phyloP scores from a whole-genome alignment of 2,329 filamentous ascomycete genomes.

The Chrysosporium keratinophilum region DNA sequence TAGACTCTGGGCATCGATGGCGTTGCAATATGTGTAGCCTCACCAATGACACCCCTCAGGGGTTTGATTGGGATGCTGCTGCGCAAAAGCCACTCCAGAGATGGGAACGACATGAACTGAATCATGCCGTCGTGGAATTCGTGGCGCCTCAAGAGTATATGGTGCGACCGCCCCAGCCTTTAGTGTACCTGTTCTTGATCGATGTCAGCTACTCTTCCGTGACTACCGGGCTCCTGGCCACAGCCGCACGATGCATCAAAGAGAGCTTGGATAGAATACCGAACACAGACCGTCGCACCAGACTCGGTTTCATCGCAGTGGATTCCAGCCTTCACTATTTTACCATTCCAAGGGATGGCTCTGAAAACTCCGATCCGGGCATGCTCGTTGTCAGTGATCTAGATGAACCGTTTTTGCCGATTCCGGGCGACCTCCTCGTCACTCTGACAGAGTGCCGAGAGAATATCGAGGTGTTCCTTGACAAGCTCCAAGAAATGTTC shows the following conservation, averaged over 20 bases:
- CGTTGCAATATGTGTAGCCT: constrained; percentile 99
- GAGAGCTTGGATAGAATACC: constrained; percentile 95
- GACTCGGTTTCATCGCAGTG: constrained; percentile 88
- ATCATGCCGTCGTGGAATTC: constrained; percentile 94
- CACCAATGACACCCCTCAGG: constrained; percentile 97
- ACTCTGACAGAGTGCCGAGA: constrained; percentile 78
- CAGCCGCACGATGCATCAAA: constrained; percentile 81
- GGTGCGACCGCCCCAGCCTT: constrained; percentile 89
- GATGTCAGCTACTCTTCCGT: constrained; percentile 88
- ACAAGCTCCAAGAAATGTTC: constrained; percentile 92
- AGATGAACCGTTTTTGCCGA: constrained; percentile 91
- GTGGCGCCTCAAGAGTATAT: constrained; percentile 98
- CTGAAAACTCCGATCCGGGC: constrained; percentile 71
- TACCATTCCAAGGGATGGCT: constrained; percentile 76
- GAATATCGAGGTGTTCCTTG: constrained; percentile 83
- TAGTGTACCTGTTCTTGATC: constrained; percentile 91
- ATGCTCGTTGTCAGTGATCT: constrained; percentile 94
- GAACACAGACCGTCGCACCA: constrained; percentile 88
- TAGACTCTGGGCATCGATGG: constrained; percentile 96
- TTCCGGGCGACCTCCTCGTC: constrained; percentile 82
- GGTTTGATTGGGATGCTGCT: constrained; percentile 94
- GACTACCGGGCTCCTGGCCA: constrained; percentile 81
- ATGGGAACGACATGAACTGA: constrained; percentile 85
- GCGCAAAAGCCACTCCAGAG: constrained; percentile 84
- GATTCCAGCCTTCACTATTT: constrained; percentile 96